Evolutionary conservation across 2,329 filamentous ascomycete genomes (phyloP).

Genomic region (Phialophora verrucosa): DNA sequence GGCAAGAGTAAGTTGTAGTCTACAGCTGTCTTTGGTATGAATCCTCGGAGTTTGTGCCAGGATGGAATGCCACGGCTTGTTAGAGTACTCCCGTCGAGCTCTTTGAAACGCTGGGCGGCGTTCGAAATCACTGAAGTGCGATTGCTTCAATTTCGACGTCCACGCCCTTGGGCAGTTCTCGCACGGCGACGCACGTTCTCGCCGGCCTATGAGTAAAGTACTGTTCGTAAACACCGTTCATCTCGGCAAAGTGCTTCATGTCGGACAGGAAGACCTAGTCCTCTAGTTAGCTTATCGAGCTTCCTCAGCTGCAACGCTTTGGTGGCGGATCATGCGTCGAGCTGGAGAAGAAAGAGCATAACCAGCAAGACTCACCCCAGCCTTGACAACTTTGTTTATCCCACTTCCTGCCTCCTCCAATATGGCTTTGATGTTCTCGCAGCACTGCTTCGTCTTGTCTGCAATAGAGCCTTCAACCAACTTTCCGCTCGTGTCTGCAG

Average conservation of each 20-base stretch:
- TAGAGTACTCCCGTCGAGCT: conserved; percentile 5
- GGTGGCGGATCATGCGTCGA: background rate
- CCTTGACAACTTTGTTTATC: conserved; percentile 84
- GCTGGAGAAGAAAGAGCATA: background rate
- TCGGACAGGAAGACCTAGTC: conserved; percentile 79
- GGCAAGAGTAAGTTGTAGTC: conserved; percentile 46
- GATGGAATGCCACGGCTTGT: background rate
- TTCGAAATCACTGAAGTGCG: conserved; percentile 54
- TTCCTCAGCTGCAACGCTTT: background rate
- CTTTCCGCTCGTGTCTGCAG: conserved; percentile 66
- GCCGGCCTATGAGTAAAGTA: conserved; percentile 71
- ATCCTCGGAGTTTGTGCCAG: background rate
- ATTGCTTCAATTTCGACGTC: conserved; percentile 70
- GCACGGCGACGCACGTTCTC: conserved; percentile 67
- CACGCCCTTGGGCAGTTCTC: conserved; percentile 67
- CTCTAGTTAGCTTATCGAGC: conserved; percentile 2
- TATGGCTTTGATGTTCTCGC: conserved; percentile 82
- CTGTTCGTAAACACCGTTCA: conserved; percentile 75
- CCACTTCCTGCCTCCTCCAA: conserved; percentile 79
- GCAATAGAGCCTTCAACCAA: conserved; percentile 69
- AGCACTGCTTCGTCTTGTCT: conserved; percentile 72
- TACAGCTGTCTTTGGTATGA: background rate
- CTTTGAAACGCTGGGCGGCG: background rate
- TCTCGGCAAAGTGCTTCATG: conserved; percentile 85
- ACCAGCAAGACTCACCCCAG: conserved; percentile 58